A percentile compares a stretch with the other conserved stretches of the same genome.
Conservation (phyloP, 208 protist genomes). For the Trypanosoma brucei region DNA sequence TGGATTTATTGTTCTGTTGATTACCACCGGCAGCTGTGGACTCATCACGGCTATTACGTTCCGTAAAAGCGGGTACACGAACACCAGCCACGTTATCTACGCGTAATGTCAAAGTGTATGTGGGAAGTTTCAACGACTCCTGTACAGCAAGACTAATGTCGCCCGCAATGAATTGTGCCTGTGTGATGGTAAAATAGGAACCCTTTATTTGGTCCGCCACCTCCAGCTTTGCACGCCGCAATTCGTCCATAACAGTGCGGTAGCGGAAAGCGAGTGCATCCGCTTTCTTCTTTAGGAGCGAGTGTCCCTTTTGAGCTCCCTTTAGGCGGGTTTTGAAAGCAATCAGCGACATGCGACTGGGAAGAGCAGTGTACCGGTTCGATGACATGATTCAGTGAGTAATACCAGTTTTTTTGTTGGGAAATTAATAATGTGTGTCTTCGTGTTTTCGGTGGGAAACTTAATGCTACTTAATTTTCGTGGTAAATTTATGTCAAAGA, state of each 20-base stretch:
- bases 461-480: too few species aligned
- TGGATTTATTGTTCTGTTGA: slow-evolving; percentile 9
- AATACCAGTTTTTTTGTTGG: not conserved
- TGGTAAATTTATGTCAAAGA: too few species aligned
- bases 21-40: slow-evolving; percentile 3
- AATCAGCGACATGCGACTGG: slow-evolving; percentile 91
- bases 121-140: slow-evolving; percentile 90
- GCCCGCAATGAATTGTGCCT: slow-evolving; percentile 95
- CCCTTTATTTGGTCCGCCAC: slow-evolving; percentile 84
- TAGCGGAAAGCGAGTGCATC: slow-evolving; percentile 98
- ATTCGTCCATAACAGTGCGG: slow-evolving; percentile 92
- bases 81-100: slow-evolving; percentile 99
- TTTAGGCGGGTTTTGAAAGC: slow-evolving; percentile 93
- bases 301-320: slow-evolving; percentile 97
- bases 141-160: slow-evolving; percentile 94
- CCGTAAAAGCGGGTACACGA: slow-evolving; percentile 93
- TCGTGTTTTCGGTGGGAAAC: too few species aligned
- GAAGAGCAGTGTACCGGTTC: slow-evolving; percentile 85
- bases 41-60: slow-evolving; percentile 27
- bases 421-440: too few species aligned
- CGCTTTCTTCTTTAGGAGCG: slow-evolving; percentile 99
- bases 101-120: slow-evolving; percentile 84
- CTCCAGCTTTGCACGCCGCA: slow-evolving; percentile 89
- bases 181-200: slow-evolving; percentile 94
- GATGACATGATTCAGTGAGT: slow-evolving; percentile 49